Conservation (phyloP, 805 yeast species). For the Candida ficus region DNA sequence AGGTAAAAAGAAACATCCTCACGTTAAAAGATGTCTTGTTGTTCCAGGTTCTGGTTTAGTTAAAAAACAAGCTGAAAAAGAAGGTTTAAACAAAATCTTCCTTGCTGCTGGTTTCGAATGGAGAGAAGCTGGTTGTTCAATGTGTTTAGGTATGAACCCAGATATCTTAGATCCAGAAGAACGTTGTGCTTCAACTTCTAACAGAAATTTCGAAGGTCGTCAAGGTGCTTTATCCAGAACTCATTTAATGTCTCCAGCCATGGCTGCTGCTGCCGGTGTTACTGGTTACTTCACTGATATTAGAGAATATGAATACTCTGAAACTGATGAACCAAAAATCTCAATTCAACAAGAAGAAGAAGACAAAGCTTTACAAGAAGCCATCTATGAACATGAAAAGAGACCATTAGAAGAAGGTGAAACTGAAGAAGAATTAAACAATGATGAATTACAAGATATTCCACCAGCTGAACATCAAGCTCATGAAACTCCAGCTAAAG, state of each 20-base stretch:
- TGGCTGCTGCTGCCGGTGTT: conserved; percentile 99
- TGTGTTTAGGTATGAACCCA: conserved; percentile 99
- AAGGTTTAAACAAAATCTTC: conserved; percentile 90
- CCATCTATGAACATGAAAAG: conserved; percentile 68
- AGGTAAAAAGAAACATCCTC: conserved; percentile 82
- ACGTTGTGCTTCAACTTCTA: conserved; percentile 98
- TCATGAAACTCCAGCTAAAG: conserved; percentile 31
- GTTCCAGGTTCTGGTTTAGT: conserved; percentile 98
- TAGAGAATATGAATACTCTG: conserved; percentile 67
- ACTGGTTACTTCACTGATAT: conserved; percentile 88
- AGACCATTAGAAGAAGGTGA: conserved; percentile 53
- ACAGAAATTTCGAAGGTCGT: conserved; percentile 98
- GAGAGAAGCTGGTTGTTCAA: conserved; percentile 99
- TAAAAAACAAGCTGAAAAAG: conserved; percentile 88
- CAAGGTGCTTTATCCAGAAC: conserved; percentile 97
- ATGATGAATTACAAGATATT: conserved; percentile 58
- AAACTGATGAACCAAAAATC: conserved; percentile 56
- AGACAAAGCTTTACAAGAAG: conserved; percentile 58
- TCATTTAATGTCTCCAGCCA: conserved; percentile 96
- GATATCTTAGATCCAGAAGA: conserved; percentile 93
- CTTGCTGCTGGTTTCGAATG: conserved; percentile 93
- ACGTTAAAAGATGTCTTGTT: conserved; percentile 77
- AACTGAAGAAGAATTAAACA: conserved; percentile 40
- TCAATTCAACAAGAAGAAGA: conserved; percentile 40
- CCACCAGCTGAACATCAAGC: conserved; percentile 46